phyloP scores from a whole-genome alignment of 1,284 basidiomycete species.

The Blastosporella zonata region DNA sequence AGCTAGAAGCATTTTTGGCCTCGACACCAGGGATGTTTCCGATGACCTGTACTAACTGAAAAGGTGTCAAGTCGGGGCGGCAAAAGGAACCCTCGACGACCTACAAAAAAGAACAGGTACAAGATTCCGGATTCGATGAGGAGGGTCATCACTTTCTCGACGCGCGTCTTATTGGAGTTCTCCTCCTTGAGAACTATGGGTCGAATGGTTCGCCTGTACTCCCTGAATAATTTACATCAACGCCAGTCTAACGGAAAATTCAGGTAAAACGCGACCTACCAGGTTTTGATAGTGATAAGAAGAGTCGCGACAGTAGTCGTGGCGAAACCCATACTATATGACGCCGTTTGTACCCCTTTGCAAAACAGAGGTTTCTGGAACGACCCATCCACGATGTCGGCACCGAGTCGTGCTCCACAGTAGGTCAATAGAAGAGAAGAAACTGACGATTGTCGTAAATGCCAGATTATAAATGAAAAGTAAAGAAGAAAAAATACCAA shows the following conservation, averaged over 20 bases:
- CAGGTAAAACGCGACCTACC: neutral
- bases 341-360: conserved; percentile 10
- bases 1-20: conserved; percentile 9
- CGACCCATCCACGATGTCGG: conserved; percentile 13
- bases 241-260: neutral
- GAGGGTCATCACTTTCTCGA: conserved; percentile 10
- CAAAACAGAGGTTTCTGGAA: conserved; percentile 14
- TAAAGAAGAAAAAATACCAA: neutral
- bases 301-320: conserved; percentile 10
- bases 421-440: conserved; percentile 9
- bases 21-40: conserved; percentile 12
- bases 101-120: conserved; percentile 12
- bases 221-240: neutral
- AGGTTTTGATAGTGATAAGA: conserved; percentile 10
- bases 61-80: neutral
- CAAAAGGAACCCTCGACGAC: neutral
- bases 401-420: conserved; percentile 7
- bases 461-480: neutral
- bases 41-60: conserved; percentile 10
- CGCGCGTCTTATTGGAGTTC: neutral
- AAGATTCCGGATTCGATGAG: conserved; percentile 12
- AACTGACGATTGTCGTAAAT: neutral
- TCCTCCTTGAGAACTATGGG: conserved; percentile 2
- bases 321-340: conserved; percentile 9
- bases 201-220: conserved; percentile 7